Percentiles rank a stretch among this genome's conserved stretches.
phyloP scores from a whole-genome alignment of 2,329 filamentous ascomycete species.

The Phyllosticta paracitricarpa region DNA sequence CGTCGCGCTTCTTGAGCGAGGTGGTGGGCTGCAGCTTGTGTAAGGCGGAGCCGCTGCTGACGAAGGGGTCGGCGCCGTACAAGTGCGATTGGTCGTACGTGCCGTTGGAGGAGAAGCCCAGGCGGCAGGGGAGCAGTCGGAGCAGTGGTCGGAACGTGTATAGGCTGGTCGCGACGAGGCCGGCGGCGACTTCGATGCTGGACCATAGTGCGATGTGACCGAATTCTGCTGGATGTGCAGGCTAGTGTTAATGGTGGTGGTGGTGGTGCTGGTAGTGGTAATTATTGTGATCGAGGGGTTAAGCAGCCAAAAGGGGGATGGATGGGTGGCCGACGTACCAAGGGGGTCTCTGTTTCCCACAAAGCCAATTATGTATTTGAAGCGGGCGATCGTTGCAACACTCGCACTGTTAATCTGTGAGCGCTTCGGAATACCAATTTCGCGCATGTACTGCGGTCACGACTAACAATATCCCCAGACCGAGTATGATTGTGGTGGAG shows the following conservation, averaged over 20 bases:
- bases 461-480: slow-evolving; percentile 1
- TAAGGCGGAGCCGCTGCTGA: not conserved
- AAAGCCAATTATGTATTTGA: slow-evolving; percentile 3
- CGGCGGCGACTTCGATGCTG: not conserved
- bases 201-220: not conserved
- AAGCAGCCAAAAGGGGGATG: not conserved
- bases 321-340: not conserved
- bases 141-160: not conserved
- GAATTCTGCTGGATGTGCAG: not conserved
- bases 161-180: slow-evolving; percentile 2
- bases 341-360: not conserved
- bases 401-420: not conserved
- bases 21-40: not conserved
- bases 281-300: too few species aligned
- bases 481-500: not conserved
- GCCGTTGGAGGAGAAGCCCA: not conserved
- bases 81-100: not conserved
- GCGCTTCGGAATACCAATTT: not conserved
- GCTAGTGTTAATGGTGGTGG: not conserved
- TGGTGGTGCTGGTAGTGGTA: not conserved
- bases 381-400: not conserved
- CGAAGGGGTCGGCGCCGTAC: not conserved
- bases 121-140: not conserved
- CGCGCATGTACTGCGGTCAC: not conserved
- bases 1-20: not conserved